A percentile compares a stretch with the other conserved stretches of the same genome.
These are phyloP conservation scores for Udeniomyces megalosporus DNA, from an alignment of 768 basidiomycete species.

Conservation along the genomic window DNA sequence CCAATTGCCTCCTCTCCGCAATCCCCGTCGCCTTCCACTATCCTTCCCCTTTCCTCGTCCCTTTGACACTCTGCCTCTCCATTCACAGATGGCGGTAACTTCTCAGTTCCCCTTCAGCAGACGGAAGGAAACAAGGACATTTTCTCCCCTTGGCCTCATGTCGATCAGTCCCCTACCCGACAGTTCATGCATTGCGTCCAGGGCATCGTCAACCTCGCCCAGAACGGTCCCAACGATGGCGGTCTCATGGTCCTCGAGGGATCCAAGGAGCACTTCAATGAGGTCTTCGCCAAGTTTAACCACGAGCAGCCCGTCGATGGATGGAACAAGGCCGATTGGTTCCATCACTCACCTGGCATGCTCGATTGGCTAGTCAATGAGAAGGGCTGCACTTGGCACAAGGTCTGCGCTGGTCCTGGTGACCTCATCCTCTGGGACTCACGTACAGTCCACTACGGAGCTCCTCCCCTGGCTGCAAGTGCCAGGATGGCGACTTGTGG, in stretches of 20 bases:
- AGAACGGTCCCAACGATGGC: conserved; percentile 30
- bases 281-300: conserved; percentile 27
- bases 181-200: conserved; percentile 10
- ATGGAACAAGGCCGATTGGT: conserved; percentile 19
- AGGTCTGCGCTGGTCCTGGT: conserved; percentile 27
- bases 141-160: conserved; percentile 11
- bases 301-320: conserved; percentile 20
- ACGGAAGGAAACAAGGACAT: not conserved
- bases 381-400: conserved; percentile 28
- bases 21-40: no score
- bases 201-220: conserved; percentile 20
- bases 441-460: conserved; percentile 22
- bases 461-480: conserved; percentile 18
- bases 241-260: conserved; percentile 31
- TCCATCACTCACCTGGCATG: conserved; percentile 20
- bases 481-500: conserved; percentile 21
- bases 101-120: conserved; percentile 3
- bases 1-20: not conserved
- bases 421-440: conserved; percentile 28
- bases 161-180: conserved; percentile 5
- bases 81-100: conserved; percentile 4
- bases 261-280: conserved; percentile 23
- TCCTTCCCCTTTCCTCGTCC: conserved; percentile 4
- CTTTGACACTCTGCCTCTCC: not conserved
- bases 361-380: conserved; percentile 29